phyloP scores from a whole-genome alignment of 2,329 filamentous ascomycete genomes.

The Talaromyces sp. region DNA sequence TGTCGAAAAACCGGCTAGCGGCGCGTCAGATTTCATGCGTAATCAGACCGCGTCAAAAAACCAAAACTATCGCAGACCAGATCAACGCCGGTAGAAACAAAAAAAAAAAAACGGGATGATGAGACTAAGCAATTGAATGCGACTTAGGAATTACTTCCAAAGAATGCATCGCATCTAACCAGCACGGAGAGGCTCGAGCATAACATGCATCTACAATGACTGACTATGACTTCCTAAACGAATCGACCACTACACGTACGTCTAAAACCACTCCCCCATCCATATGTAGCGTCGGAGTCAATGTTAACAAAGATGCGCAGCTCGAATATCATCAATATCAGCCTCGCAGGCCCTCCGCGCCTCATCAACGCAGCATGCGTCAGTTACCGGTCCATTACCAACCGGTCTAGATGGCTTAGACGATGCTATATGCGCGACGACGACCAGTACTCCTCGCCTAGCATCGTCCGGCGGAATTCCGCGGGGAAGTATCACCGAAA shows the following conservation, averaged over 20 bases:
- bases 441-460: neutral
- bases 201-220: slow-evolving; percentile 4
- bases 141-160: too few relatives aligned
- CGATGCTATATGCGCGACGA: slow-evolving; percentile 21
- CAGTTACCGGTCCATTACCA: slow-evolving; percentile 18
- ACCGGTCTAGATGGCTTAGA: slow-evolving; percentile 49
- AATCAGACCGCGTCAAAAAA: neutral
- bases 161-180: neutral
- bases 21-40: neutral
- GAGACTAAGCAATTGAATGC: too few relatives aligned
- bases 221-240: slow-evolving; percentile 16
- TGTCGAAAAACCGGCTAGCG: neutral
- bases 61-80: neutral
- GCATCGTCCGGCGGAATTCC: slow-evolving; percentile 55
- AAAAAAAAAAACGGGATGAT: neutral
- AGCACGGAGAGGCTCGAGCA: too few relatives aligned
- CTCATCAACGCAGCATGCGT: slow-evolving; percentile 12
- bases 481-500: slow-evolving; percentile 73
- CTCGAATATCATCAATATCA: slow-evolving; percentile 30
- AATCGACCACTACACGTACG: neutral
- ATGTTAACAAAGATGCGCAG: slow-evolving; percentile 19
- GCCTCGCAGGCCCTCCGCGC: slow-evolving; percentile 35
- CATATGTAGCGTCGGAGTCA: neutral
- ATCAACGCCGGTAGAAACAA: neutral
- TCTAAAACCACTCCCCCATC: neutral